Percentiles rank a stretch among this genome's conserved stretches.
Conservation (phyloP, 2,329 filamentous ascomycete genomes). For the Aspergillus tamarii region DNA sequence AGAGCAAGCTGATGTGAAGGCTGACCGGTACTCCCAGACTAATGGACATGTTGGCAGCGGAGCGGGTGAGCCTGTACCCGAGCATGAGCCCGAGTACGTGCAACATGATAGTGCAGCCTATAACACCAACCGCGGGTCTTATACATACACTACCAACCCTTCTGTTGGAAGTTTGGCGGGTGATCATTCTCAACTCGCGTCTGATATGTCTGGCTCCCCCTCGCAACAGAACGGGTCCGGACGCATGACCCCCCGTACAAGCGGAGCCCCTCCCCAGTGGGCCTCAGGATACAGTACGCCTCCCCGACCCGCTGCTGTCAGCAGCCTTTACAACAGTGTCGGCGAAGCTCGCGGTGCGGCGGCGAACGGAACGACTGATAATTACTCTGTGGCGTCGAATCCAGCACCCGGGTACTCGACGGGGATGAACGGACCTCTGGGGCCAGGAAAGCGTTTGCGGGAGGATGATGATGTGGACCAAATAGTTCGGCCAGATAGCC, state of each 20-base stretch:
- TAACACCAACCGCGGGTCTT: constrained; percentile 70
- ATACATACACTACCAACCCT: constrained; percentile 73
- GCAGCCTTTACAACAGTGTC: constrained; percentile 87
- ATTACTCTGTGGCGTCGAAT: constrained; percentile 70
- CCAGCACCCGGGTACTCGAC: constrained; percentile 57
- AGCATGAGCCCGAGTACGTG: constrained; percentile 77
- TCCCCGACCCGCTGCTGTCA: constrained; percentile 70
- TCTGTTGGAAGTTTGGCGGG: constrained; percentile 67
- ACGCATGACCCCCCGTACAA: constrained; percentile 81
- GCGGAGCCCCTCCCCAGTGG: constrained; percentile 75
- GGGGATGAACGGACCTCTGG: constrained; percentile 68
- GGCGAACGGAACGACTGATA: constrained; percentile 69
- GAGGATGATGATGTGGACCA: constrained; percentile 69
- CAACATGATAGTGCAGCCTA: constrained; percentile 76
- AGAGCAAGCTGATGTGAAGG: constrained; percentile 70
- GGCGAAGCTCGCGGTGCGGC: constrained; percentile 72
- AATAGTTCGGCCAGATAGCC: constrained; percentile 65
- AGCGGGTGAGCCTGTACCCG: constrained; percentile 68
- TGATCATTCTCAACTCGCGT: constrained; percentile 75
- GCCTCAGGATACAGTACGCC: constrained; percentile 76
- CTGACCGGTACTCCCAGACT: constrained; percentile 65
- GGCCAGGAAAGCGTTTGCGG: constrained; percentile 63
- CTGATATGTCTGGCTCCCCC: constrained; percentile 82
- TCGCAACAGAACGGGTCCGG: constrained; percentile 78
- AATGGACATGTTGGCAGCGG: constrained; percentile 59